Conservation (phyloP, 106 monocot species). For the Platanthera guangdongensis region DNA sequence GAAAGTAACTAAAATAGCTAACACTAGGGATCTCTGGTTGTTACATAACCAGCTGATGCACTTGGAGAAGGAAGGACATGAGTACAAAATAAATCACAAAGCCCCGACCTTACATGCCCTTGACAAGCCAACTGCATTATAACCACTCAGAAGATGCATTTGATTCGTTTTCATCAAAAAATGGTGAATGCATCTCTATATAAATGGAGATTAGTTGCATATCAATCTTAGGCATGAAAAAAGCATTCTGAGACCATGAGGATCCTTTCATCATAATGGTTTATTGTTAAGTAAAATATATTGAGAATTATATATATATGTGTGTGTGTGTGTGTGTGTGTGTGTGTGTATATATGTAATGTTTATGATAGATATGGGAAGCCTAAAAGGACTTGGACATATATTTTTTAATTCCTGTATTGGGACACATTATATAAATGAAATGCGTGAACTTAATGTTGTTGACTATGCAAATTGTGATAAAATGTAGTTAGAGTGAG, state of each 20-base stretch:
- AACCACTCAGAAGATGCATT: no score
- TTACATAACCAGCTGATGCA: no score
- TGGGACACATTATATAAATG: not conserved
- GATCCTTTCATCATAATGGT: not conserved
- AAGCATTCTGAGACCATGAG: not conserved
- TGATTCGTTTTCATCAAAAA: not conserved
- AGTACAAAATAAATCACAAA: no score
- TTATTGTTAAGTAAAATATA: not conserved
- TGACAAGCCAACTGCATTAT: no score
- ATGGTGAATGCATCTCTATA: not conserved
- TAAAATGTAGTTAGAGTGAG: not conserved
- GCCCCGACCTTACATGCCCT: no score
- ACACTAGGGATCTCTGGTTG: no score
- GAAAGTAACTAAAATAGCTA: no score
- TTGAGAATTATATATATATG: not conserved
- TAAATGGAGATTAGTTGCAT: not conserved
- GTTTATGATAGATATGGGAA: not conserved
- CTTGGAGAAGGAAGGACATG: no score
- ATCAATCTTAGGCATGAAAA: not conserved
- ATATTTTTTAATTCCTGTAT: not conserved
- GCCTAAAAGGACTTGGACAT: not conserved
- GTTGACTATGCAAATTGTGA: not conserved
- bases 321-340: no score
- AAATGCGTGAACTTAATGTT: not conserved
- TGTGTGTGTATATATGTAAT: no score